Evolutionary conservation across 139 green algal species (phyloP).

Genomic region (Chlamydomonas sphaeroides): DNA sequence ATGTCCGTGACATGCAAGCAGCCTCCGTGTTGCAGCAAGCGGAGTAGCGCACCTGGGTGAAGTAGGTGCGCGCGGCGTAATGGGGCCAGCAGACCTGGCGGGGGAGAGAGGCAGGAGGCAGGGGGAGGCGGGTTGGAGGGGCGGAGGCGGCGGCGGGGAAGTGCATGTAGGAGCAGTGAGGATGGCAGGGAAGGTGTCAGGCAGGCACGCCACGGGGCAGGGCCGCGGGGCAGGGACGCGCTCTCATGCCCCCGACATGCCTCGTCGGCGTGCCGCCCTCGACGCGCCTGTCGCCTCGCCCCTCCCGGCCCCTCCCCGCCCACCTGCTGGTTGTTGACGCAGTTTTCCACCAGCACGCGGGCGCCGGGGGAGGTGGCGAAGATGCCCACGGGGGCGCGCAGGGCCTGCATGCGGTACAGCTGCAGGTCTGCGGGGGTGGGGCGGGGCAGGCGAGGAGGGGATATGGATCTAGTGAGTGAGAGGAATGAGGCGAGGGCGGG

Average conservation of each 20-base stretch:
- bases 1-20: too few relatives aligned
- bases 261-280: too few relatives aligned
- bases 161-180: too few relatives aligned
- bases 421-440: background rate
- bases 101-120: background rate
- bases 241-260: too few relatives aligned
- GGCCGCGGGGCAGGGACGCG: too few relatives aligned
- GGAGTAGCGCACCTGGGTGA: constrained; percentile 20
- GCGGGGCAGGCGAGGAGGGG: background rate
- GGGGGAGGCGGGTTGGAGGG: background rate
- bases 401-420: constrained; percentile 16
- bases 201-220: too few relatives aligned
- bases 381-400: constrained; percentile 2
- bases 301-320: background rate
- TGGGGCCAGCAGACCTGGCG: constrained; percentile 25
- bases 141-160: too few relatives aligned
- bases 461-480: too few relatives aligned
- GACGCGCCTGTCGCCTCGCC: too few relatives aligned
- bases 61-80: constrained; percentile 5
- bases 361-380: constrained; percentile 13
- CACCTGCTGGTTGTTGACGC: constrained; percentile 29
- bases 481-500: too few relatives aligned
- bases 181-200: too few relatives aligned
- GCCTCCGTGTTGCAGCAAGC: too few relatives aligned
- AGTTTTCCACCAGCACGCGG: background rate